Evolutionary conservation across 179 eudicot species (phyloP), one percentile per base, ranked within the genome.

Genomic region (Pouteria campechiana): DNA sequence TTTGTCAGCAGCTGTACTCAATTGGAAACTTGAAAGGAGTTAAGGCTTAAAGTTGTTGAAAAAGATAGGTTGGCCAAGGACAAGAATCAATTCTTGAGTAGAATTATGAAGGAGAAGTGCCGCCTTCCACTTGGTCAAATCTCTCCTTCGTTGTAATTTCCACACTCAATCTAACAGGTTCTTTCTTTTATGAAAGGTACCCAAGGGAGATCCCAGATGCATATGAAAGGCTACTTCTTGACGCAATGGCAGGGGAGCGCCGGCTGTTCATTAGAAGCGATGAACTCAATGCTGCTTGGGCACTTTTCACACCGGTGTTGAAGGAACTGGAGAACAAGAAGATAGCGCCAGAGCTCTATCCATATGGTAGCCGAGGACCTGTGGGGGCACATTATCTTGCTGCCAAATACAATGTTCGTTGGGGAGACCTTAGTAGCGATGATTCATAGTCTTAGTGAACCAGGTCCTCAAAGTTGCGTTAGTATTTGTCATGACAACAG

Each of bases 271-370:
- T 88, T n/a, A 68, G 97, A 67, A 88, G 97, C 17, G 97, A 88
- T 32, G 94, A 88, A 68, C 78, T 88, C 0, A 87, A 74, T 38
- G 97, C 97, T 57, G 97, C 97, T 3, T 83, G 97, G 97, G 37
- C 70, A 17, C 48, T 83, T 23, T 83, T 88, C 60, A 68, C 94
- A 7, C 94, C 94, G 3, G 38, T 88, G 50, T 63, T 88, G 51
- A 67, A 70, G 35, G 88, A 78, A 57, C 50, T 88, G 27, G 97
- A 83, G 40, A 58, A 78, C 32, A 72, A 57, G 34, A 88, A 65
- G 58, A 57, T 78, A 28, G 81, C 70, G 12, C 92, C 88, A 0
- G 97, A 88, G 63, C 61, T 74, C 21, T 88, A 88, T 55, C 84
- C 79, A 1, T 73, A 68, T 7, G 94, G 97, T 3, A 74, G 97